Percentiles rank a stretch among this genome's conserved stretches.
Conservation (phyloP, 768 basidiomycete species). For the Lanmaoa rubissima region DNA sequence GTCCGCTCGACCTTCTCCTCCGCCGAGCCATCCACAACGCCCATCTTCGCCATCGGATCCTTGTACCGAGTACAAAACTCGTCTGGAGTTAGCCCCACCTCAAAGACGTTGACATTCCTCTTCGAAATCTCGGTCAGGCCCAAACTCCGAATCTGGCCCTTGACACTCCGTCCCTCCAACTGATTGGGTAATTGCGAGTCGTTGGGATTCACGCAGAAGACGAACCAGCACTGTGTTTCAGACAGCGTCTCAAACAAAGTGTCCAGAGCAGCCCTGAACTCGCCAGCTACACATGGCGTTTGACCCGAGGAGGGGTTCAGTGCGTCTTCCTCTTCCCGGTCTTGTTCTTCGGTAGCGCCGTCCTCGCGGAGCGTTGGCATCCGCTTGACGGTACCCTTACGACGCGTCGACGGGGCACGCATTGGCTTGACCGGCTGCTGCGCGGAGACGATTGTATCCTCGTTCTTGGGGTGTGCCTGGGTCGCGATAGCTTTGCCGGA, state of each 20-base stretch:
- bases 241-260: constrained; percentile 84
- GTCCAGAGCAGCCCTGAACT: constrained; percentile 82
- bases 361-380: constrained; percentile 36
- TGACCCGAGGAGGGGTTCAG: constrained; percentile 32
- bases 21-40: constrained; percentile 59
- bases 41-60: constrained; percentile 56
- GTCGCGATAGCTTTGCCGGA: constrained; percentile 87
- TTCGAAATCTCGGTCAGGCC: constrained; percentile 78
- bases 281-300: constrained; percentile 78
- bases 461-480: constrained; percentile 86
- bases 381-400: constrained; percentile 72
- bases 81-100: constrained; percentile 79
- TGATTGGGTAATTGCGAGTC: constrained; percentile 95
- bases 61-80: constrained; percentile 87
- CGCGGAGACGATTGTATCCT: constrained; percentile 93
- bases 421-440: constrained; percentile 94
- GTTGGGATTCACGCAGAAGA: constrained; percentile 93
- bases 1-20: constrained; percentile 61
- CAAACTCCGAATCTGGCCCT: constrained; percentile 83
- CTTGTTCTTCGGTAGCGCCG: constrained; percentile 39
- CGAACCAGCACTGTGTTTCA: constrained; percentile 87
- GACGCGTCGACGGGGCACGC: constrained; percentile 85
- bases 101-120: constrained; percentile 64
- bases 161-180: constrained; percentile 87
- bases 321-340: constrained; percentile 46